Conservation (phyloP, 768 basidiomycete species). For the Russula griseocarnosa region DNA sequence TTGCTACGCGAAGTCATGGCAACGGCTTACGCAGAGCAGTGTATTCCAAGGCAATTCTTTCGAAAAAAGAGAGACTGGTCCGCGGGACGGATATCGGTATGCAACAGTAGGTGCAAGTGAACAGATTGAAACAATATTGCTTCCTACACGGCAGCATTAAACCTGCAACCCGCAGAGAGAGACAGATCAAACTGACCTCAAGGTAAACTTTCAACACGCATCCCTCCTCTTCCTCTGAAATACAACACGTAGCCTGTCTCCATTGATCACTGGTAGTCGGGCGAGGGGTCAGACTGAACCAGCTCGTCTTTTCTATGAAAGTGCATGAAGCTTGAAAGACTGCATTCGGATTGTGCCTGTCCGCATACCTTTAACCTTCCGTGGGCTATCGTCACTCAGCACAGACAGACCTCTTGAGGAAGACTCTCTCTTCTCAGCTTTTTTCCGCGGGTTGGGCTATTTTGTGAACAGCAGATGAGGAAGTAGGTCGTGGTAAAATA, state of each 20-base stretch:
- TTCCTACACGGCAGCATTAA: conserved; percentile 45
- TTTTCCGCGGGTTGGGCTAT: conserved; percentile 50
- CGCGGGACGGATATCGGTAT: conserved; percentile 75
- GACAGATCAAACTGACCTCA: conserved; percentile 50
- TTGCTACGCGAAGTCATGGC: not conserved
- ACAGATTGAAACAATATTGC: conserved; percentile 69
- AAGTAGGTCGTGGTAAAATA: not conserved
- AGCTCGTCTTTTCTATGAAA: conserved; percentile 62
- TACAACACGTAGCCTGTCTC: conserved; percentile 67
- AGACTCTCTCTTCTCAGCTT: conserved; percentile 52
- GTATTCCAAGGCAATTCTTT: conserved; percentile 71
- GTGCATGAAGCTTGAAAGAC: not conserved
- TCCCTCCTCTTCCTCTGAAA: conserved; percentile 61
- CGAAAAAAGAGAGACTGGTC: conserved; percentile 75
- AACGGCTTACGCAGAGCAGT: conserved; percentile 50
- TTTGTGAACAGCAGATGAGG: conserved; percentile 7
- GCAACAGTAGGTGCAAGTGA: conserved; percentile 64
- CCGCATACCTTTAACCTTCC: conserved; percentile 57
- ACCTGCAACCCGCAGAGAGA: not conserved
- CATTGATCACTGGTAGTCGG: conserved; percentile 56
- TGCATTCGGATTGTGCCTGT: not conserved
- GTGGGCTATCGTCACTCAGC: conserved; percentile 43
- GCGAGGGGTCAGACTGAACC: conserved; percentile 57
- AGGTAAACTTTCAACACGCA: conserved; percentile 71
- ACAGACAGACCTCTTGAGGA: conserved; percentile 30